A percentile compares a stretch with the other conserved stretches of the same genome.
These are phyloP conservation scores for Trametes coccinea DNA, from an alignment of 768 basidiomycete genomes.

Conservation along the genomic window DNA sequence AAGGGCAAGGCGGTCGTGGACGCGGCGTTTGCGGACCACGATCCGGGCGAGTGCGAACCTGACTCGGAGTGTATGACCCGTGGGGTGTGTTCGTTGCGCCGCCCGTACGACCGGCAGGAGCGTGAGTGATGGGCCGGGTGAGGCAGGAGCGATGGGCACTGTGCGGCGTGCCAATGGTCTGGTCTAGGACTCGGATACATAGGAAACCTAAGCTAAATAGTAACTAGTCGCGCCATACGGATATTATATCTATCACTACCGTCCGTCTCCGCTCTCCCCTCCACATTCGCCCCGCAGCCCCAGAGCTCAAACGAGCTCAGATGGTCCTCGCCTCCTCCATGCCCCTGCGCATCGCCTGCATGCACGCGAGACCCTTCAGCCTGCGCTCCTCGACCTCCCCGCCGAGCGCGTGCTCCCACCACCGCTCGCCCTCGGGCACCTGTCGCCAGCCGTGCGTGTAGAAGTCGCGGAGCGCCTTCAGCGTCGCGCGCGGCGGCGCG, in stretches of 20 bases:
- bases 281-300: too few relatives aligned
- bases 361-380: constrained; percentile 24
- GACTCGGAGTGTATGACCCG: background rate
- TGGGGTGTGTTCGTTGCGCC: background rate
- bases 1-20: constrained; percentile 19
- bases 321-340: constrained; percentile 29
- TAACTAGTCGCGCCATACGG: too few relatives aligned
- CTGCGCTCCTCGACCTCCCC: constrained; percentile 35
- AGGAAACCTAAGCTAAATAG: too few relatives aligned
- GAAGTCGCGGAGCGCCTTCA: constrained; percentile 46
- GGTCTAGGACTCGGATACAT: too few relatives aligned
- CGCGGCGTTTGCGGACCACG: background rate
- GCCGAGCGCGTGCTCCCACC: constrained; percentile 68
- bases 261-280: too few relatives aligned
- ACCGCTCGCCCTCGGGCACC: constrained; percentile 56
- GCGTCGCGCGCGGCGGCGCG: constrained; percentile 22
- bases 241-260: too few relatives aligned
- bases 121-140: background rate
- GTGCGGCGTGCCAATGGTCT: too few relatives aligned
- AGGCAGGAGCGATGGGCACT: too few relatives aligned
- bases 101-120: background rate
- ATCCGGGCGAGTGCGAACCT: background rate
- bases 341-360: constrained; percentile 34
- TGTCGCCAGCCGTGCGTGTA: constrained; percentile 62
- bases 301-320: background rate